These are phyloP conservation scores for Cruciata laevipes DNA, from an alignment of 257 asterid species.

Conservation along the genomic window DNA sequence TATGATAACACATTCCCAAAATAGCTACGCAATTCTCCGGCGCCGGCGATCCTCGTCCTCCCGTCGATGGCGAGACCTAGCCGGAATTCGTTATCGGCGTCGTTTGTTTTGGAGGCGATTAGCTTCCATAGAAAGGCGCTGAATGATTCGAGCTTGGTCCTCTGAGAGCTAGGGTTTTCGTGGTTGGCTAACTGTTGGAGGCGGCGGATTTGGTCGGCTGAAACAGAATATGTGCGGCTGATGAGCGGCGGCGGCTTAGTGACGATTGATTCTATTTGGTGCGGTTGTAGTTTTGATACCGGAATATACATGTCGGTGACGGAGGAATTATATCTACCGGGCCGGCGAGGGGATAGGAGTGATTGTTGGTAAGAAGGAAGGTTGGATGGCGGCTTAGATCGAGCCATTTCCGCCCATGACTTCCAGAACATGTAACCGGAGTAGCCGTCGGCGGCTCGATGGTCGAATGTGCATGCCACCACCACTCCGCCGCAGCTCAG, in stretches of 20 bases:
- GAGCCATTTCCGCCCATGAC: constrained; percentile 61
- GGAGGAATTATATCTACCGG: constrained; percentile 27
- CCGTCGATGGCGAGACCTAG: constrained; percentile 70
- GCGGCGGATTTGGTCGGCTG: constrained; percentile 22
- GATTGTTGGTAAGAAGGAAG: constrained; percentile 39
- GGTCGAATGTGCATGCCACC: constrained; percentile 55
- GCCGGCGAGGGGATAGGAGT: constrained; percentile 39
- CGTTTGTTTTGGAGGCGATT: constrained; percentile 19
- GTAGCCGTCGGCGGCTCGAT: constrained; percentile 72
- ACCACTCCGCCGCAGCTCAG: constrained; percentile 57
- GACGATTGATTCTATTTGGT: neutral
- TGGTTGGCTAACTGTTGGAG: constrained; percentile 37
- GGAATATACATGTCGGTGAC: constrained; percentile 34
- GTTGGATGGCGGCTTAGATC: constrained; percentile 15
- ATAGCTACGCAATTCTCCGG: constrained; percentile 17
- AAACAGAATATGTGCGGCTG: constrained; percentile 55
- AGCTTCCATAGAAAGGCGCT: constrained; percentile 63
- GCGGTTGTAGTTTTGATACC: constrained; percentile 17
- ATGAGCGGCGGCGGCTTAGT: constrained; percentile 15
- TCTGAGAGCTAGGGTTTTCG: constrained; percentile 16
- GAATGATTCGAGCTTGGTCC: constrained; percentile 52
- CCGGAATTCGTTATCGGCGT: constrained; percentile 12
- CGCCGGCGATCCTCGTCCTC: constrained; percentile 31
- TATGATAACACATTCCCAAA: constrained; percentile 62
- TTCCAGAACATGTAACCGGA: constrained; percentile 63